Base-by-base conservation (phyloP, 768 basidiomycete species). In the Baorangia bicolor region DNA sequence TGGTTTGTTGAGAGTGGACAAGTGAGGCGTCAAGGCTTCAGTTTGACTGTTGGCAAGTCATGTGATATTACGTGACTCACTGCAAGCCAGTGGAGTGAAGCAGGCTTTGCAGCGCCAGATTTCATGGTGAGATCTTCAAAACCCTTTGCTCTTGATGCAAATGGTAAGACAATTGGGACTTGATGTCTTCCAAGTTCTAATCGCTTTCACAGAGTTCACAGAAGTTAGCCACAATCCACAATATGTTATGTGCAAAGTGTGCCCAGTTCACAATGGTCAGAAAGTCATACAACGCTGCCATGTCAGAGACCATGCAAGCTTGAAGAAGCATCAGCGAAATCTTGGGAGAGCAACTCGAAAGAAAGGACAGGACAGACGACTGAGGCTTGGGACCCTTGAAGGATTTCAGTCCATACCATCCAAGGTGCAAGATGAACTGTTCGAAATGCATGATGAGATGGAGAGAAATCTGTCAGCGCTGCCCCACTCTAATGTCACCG, bases 311-410 rank as follows among this genome's bases (percentile, higher is more conserved):
- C 55, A 59, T 45, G 38, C 25, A 30, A 9, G 4, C 10, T 48
- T 35, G 5, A 51, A 56, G 16, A 59, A 59, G 37, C 58, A 59
- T n/a, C 20, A 3, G 20, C 4, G 5, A n/a, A 41, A 20, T 9
- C 38, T 46, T 31, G 2, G 7, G 0, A 27, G 42, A 21, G 20
- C 18, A 4, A 23, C 2, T 1, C 10, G 6, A 4, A n/a, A 20
- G 18, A 7, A 43, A 11, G 25, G 7, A 7, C 40, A 7, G 10
- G 21, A 23, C 5, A 21, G 4, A 9, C n/a, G 4, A 11, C 12
- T 10, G 6, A 5, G 9, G n/a, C 37, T 38, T 18, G 37, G 37
- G 37, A n/a, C 37, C 2, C 37, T 10, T 10, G 11, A 20, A 38
- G 18, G n/a, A 20, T 4, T 20, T 12, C 20, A 6, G 10, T 21